phyloP scores from a whole-genome alignment of 2,329 filamentous ascomycete species.

The Exophiala bonariae region DNA sequence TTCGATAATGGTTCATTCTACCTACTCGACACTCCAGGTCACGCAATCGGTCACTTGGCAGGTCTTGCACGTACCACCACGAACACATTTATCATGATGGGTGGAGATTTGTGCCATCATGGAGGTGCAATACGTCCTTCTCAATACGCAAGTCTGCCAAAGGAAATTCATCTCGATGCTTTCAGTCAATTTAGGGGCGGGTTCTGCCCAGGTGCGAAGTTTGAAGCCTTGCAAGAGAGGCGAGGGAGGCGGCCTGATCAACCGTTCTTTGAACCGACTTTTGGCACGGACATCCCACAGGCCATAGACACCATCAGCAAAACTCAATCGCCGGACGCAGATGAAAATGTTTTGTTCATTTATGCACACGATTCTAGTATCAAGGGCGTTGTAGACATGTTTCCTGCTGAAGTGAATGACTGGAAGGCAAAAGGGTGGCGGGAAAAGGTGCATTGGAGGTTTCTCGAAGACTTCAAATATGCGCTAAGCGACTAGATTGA shows the following conservation, averaged over 20 bases:
- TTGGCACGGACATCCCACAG: slow-evolving; percentile 26
- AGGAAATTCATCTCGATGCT: slow-evolving; percentile 6
- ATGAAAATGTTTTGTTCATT: slow-evolving; percentile 31
- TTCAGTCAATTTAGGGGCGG: not conserved
- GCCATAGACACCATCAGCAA: slow-evolving; percentile 24
- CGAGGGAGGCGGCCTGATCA: slow-evolving; percentile 9
- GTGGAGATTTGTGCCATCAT: slow-evolving; percentile 12
- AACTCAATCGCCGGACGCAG: slow-evolving; percentile 29
- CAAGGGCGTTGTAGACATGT: slow-evolving; percentile 20
- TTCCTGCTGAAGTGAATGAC: slow-evolving; percentile 1
- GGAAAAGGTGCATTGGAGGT: slow-evolving; percentile 2
- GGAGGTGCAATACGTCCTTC: slow-evolving; percentile 31
- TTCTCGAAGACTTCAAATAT: slow-evolving; percentile 2
- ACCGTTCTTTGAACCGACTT: slow-evolving; percentile 14
- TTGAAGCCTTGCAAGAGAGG: slow-evolving; percentile 27
- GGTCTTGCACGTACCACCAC: slow-evolving; percentile 25
- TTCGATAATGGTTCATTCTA: slow-evolving; percentile 60
- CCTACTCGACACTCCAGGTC: slow-evolving; percentile 46
- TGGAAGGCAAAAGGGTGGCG: slow-evolving; percentile 5
- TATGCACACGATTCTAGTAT: slow-evolving; percentile 30
- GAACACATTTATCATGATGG: slow-evolving; percentile 21
- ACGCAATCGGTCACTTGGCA: slow-evolving; percentile 27
- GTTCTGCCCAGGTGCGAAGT: slow-evolving; percentile 27
- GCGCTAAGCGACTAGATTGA: too few species aligned
- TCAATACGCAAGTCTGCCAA: slow-evolving; percentile 28